phyloP scores from a whole-genome alignment of 2,329 filamentous ascomycete species.

The Lachnellula cervina region DNA sequence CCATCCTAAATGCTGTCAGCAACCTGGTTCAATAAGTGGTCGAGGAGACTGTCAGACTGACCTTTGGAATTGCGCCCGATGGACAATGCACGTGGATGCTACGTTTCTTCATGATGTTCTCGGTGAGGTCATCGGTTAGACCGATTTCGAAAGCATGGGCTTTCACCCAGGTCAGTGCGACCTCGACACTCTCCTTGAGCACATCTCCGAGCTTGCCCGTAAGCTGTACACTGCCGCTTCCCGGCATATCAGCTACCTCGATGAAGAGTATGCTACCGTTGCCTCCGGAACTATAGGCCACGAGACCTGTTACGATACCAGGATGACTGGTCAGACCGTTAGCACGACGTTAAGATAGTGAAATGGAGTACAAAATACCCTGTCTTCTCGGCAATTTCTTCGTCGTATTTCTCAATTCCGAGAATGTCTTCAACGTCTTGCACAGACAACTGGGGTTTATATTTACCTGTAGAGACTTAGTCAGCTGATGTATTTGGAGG shows the following conservation, averaged over 20 bases:
- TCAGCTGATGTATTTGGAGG: slow-evolving; percentile 2
- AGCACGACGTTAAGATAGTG: slow-evolving; percentile 7
- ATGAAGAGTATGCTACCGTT: slow-evolving; percentile 98
- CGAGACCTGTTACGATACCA: slow-evolving; percentile 91
- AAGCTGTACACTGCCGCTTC: slow-evolving; percentile 83
- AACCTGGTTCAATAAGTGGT: not conserved
- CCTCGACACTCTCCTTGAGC: slow-evolving; percentile 93
- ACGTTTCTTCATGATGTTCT: slow-evolving; percentile 94
- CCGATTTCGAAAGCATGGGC: slow-evolving; percentile 89
- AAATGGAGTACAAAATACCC: slow-evolving; percentile 27
- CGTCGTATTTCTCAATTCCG: slow-evolving; percentile 88
- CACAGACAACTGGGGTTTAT: slow-evolving; percentile 67
- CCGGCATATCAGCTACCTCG: slow-evolving; percentile 96
- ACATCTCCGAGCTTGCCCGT: slow-evolving; percentile 96
- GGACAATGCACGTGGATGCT: slow-evolving; percentile 96
- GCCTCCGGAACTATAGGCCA: slow-evolving; percentile 87
- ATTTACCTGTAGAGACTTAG: slow-evolving; percentile 44
- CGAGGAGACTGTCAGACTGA: slow-evolving; percentile 72
- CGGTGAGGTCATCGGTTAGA: slow-evolving; percentile 70
- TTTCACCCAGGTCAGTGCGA: slow-evolving; percentile 95
- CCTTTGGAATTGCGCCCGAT: slow-evolving; percentile 90
- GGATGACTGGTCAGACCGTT: slow-evolving; percentile 52
- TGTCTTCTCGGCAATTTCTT: slow-evolving; percentile 87
- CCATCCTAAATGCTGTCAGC: slow-evolving; percentile 59
- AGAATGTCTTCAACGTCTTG: slow-evolving; percentile 86